Evolutionary conservation across 495 filamentous ascomycete species (phyloP), one percentile per base, ranked within the genome.

Genomic region (Penicillium manginii): DNA sequence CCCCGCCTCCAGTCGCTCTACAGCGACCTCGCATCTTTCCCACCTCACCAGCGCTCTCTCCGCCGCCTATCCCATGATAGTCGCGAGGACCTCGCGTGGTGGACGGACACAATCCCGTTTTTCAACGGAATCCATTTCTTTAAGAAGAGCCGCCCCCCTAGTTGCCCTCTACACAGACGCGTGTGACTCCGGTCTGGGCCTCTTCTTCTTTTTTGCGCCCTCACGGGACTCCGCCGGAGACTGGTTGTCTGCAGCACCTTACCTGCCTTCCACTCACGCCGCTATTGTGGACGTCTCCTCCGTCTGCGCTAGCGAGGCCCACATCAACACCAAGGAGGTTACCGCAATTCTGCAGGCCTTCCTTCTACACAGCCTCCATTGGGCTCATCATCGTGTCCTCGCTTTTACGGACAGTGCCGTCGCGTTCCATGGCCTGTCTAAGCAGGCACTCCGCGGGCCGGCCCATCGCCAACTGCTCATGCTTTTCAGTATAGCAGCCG

Each of bases 131-230:
- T 26, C 23, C 23, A 26, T 26, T 5, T 26, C 23, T 26, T 26
- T 33, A n/a, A 26, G 32, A 15, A 52, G 22, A 26, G 50, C 26
- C 50, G 31, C 35, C 32, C 50, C 35, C 50, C 50, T 52, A 52
- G 19, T 52, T 22, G 17, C 32, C 50, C 50, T 52, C 32, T 52
- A 52, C 50, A 52, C 50, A 52, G 50, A 52, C 21, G 50, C 50
- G 26, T 52, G 26, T 1, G 35, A 39, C 22, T 33, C 31, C 10
- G 50, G 50, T 17, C 50, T 33, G 50, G 50, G 50, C 26, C 50
- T 52, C 31, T 52, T 52, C 50, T 52, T 52, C 50, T 52, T 52
- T 18, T 52, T 2, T 26, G 3, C 23, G 23, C 23, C 23, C 23
- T 26, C 23, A 26, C 23, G 23, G 23, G 23, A 26, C 23, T 26